phyloP scores from a whole-genome alignment of 257 asterid species.

The Solanum sejunctum region DNA sequence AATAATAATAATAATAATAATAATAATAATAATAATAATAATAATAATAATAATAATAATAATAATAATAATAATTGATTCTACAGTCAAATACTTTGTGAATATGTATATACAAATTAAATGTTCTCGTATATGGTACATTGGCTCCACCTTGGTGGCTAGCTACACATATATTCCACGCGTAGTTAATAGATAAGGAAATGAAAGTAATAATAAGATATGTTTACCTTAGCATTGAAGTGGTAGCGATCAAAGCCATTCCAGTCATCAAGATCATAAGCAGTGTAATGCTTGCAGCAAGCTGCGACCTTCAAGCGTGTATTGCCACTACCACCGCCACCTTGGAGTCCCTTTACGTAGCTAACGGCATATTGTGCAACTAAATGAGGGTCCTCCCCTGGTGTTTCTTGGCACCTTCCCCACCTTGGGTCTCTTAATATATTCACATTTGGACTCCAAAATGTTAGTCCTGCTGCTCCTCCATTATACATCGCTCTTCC shows the following conservation, averaged over 20 bases:
- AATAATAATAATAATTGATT: too few species aligned
- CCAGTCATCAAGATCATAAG: constrained; percentile 82
- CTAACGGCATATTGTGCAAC: constrained; percentile 54
- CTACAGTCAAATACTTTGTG: too few species aligned
- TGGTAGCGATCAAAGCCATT: constrained; percentile 60
- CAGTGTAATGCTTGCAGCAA: constrained; percentile 85
- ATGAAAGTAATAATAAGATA: not conserved
- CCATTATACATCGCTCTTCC: constrained; percentile 94
- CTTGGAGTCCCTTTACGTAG: constrained; percentile 72
- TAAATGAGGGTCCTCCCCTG: constrained; percentile 70
- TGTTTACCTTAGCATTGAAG: constrained; percentile 66
- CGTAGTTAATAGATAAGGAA: not conserved
- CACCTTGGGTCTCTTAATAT: constrained; percentile 83
- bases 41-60: too few species aligned
- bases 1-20: too few species aligned
- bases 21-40: too few species aligned
- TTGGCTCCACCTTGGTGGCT: too few species aligned
- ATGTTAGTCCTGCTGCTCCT: constrained; percentile 65
- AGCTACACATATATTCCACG: too few species aligned
- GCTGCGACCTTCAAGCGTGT: constrained; percentile 61
- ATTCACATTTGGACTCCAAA: constrained; percentile 94
- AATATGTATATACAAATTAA: too few species aligned
- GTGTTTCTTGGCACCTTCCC: constrained; percentile 92
- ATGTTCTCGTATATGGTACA: too few species aligned
- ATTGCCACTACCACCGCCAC: constrained; percentile 19